phyloP scores from a whole-genome alignment of 2,329 filamentous ascomycete species.

The Verticillium klebahnii region DNA sequence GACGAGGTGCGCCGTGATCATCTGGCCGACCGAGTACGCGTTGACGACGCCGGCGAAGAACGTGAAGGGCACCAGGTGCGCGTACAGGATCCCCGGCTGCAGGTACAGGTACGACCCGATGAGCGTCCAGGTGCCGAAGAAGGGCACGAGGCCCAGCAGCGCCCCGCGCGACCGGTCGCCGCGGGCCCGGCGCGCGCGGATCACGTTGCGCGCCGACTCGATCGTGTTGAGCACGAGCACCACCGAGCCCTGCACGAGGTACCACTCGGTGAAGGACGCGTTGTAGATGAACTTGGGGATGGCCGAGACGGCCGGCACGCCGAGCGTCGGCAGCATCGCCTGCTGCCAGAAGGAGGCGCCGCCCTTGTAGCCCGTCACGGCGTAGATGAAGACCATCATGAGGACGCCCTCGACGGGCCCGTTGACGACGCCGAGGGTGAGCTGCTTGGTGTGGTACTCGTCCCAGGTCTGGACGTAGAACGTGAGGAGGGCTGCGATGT shows the following conservation, averaged over 20 bases:
- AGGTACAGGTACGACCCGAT: slow-evolving; percentile 77
- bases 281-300: slow-evolving; percentile 71
- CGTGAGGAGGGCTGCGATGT: slow-evolving; percentile 68
- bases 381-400: slow-evolving; percentile 76
- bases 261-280: slow-evolving; percentile 86
- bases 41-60: slow-evolving; percentile 88
- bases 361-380: slow-evolving; percentile 77
- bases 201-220: slow-evolving; percentile 76
- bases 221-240: slow-evolving; percentile 83
- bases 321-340: slow-evolving; percentile 67
- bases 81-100: slow-evolving; percentile 75
- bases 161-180: slow-evolving; percentile 69
- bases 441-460: slow-evolving; percentile 95
- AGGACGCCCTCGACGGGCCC: slow-evolving; percentile 94
- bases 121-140: slow-evolving; percentile 72
- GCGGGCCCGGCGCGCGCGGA: slow-evolving; percentile 70
- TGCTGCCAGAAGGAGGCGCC: slow-evolving; percentile 93
- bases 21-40: slow-evolving; percentile 90
- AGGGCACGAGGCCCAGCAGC: slow-evolving; percentile 77
- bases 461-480: slow-evolving; percentile 99
- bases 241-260: slow-evolving; percentile 78
- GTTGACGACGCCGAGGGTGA: slow-evolving; percentile 87
- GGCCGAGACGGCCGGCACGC: slow-evolving; percentile 57
- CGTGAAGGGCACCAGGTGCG: slow-evolving; percentile 83
- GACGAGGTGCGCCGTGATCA: slow-evolving; percentile 91